Evolutionary conservation across 1,139 yeast species (phyloP), one percentile per base, ranked within the genome.

Genomic region (Suhomyces choctaworum): DNA sequence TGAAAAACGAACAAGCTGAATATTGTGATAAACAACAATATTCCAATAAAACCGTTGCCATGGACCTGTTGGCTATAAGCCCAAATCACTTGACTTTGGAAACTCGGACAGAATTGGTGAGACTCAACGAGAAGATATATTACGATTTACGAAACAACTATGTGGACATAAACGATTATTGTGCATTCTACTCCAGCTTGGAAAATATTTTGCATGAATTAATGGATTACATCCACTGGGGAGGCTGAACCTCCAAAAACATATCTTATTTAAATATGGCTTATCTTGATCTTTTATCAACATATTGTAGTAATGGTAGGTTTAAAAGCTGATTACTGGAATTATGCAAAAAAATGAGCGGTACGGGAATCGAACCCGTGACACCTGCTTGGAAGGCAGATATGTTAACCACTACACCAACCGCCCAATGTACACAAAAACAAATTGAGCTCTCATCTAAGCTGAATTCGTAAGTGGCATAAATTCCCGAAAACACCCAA

Each of bases 301-400:
- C n/a, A n/a, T n/a, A n/a, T n/a, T n/a, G n/a, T n/a, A n/a, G n/a
- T n/a, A n/a, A n/a, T n/a, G n/a, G n/a, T n/a, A n/a, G n/a, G n/a
- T n/a, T n/a, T n/a, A n/a, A n/a, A n/a, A n/a, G n/a, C n/a, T n/a
- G n/a, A n/a, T n/a, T n/a, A n/a, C n/a, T n/a, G n/a, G n/a, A n/a
- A n/a, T n/a, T n/a, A 23, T 13, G 11, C 17, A 61, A 65, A 65
- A 59, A 51, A 51, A 52, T 78, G 84, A 78, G 80, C 73, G 80
- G 76, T 77, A 76, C 80, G 84, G 81, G 84, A 78, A 78, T 78
- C 83, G 84, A 78, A 78, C 84, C 84, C 84, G 70, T 76, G 82
- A 73, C 83, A 67, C 78, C 78, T 76, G 84, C 84, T 79, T 78
- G 85, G 85, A 78, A 78, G 85, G 84, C 83, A 64, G 63, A 58